Evolutionary conservation across 371 early-diverging fungal species (phyloP), one percentile per base, ranked within the genome.

Genomic region (Fennellomyces sp.): DNA sequence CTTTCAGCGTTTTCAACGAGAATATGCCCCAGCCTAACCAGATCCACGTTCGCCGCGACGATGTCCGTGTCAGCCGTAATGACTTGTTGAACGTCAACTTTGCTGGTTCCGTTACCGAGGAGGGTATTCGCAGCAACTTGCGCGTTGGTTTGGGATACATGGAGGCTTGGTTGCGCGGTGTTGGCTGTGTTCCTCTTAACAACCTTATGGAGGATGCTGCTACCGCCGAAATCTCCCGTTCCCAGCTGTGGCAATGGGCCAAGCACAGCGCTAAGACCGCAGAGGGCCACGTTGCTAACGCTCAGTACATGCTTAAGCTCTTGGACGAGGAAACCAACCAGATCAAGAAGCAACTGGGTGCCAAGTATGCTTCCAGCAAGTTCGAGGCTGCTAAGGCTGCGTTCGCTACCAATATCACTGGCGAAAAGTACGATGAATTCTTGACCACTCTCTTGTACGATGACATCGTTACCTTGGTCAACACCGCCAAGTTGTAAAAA

Each of bases 1-100:
- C 97, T 52, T 79, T 87, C 39, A 88, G 84, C 38, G 82, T 94
- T 68, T 98, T 98, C 64, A 85, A 97, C 86, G 82, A 91, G 74
- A 83, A 96, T 82, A 97, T 98, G 96, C 92, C 95, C 42, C 87
- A 88, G 61, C 94, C 98, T 60, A 97, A 98, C 87, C 97, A 98
- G 83, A 80, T 98, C 58, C 88, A 85, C 70, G 76, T 93, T 52
- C 92, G 90, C 33, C 91, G 96, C 56, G 95, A 94, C 52, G 97
- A 97, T 59, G 96, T 96, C 19, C 75, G 75, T 11, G 94, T 98
- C 58, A 83, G 81, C 17, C 90, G 87, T 30, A 68, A 74, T n/a
- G 94, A 98, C 69, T 78, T 98, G 48, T 73, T 98, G 52, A 88
- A 93, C 77, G 85, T 91, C 53, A 80, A 88, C 65, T 90, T 92